A percentile compares a stretch with the other conserved stretches of the same genome.
Conservation (phyloP, 108 stramenopile genomes). For the Cafeteria roenbergensis region DNA sequence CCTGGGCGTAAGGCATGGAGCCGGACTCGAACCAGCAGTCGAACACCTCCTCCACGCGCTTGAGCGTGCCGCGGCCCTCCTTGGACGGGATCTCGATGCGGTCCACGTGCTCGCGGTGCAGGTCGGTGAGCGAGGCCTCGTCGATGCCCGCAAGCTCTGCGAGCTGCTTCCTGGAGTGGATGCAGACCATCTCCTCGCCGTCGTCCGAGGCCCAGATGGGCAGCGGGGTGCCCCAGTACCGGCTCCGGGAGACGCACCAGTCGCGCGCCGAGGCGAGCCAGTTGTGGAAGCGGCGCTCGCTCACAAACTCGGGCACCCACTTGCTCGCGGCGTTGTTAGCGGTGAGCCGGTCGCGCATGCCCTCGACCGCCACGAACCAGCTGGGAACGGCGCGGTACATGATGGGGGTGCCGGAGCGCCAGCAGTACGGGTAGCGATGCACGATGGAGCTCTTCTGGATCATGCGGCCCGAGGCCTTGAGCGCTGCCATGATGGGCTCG, state of each 20-base stretch:
- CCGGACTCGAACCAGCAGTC: slow-evolving; percentile 99
- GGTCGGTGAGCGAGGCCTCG: slow-evolving; percentile 63
- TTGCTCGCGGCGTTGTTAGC: slow-evolving; percentile 86
- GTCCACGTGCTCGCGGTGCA: slow-evolving; percentile 89
- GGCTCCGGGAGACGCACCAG: slow-evolving; percentile 93
- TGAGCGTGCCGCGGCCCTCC: slow-evolving; percentile 68
- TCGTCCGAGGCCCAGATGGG: slow-evolving; percentile 95
- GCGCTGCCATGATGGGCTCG: slow-evolving; percentile 58
- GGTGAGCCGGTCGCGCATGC: slow-evolving; percentile 78
- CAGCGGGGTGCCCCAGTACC: slow-evolving; percentile 99
- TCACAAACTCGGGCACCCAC: slow-evolving; percentile 77
- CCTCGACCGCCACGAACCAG: slow-evolving; percentile 93
- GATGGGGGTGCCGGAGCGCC: slow-evolving; percentile 94
- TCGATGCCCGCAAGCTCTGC: slow-evolving; percentile 55
- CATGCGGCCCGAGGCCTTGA: slow-evolving; percentile 73
- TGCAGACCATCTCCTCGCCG: slow-evolving; percentile 72
- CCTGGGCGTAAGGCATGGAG: slow-evolving; percentile 97
- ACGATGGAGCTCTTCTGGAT: slow-evolving; percentile 72
- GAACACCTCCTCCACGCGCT: slow-evolving; percentile 91
- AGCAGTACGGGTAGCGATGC: slow-evolving; percentile 98
- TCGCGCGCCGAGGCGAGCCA: slow-evolving; percentile 93
- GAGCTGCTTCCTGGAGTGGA: slow-evolving; percentile 84
- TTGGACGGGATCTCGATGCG: slow-evolving; percentile 83
- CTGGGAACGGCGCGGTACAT: slow-evolving; percentile 99
- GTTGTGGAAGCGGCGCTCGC: slow-evolving; percentile 95